These are phyloP conservation scores for Martensiomyces pterosporus DNA, from an alignment of 192 early-diverging fungal species.

Conservation along the genomic window DNA sequence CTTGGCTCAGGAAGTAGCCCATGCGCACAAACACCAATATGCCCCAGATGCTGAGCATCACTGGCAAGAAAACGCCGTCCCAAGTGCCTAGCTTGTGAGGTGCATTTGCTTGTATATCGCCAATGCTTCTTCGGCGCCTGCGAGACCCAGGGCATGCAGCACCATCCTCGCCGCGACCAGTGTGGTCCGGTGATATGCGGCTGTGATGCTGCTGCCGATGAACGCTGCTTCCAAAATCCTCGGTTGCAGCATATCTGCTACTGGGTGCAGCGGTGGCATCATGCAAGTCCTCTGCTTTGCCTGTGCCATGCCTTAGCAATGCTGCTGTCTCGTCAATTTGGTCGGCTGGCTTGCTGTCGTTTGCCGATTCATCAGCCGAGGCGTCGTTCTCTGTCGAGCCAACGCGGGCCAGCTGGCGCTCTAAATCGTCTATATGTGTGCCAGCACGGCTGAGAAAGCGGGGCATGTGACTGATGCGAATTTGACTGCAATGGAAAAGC, in stretches of 20 bases:
- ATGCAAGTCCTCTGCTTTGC: no score
- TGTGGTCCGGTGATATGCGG: background rate
- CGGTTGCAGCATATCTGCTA: no score
- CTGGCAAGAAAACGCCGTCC: constrained; percentile 69
- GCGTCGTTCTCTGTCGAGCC: constrained; percentile 41
- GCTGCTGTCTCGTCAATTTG: background rate
- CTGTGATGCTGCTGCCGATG: no score
- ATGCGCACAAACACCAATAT: constrained; percentile 68
- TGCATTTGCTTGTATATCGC: no score
- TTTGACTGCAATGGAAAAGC: background rate
- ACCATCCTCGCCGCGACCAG: no score
- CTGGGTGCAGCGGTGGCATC: background rate
- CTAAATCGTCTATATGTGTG: constrained; percentile 47
- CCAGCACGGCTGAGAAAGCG: constrained; percentile 51
- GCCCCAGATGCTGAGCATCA: constrained; percentile 67
- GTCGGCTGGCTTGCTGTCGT: background rate
- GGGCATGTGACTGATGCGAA: constrained; percentile 12
- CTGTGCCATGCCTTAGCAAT: no score
- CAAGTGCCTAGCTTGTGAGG: constrained; percentile 59
- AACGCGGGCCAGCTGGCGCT: constrained; percentile 45
- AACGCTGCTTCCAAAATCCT: background rate
- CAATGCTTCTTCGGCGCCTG: no score
- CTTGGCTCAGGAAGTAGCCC: constrained; percentile 62
- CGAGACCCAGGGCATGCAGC: no score
- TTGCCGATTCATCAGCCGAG: constrained; percentile 6